Evolutionary conservation across 1,284 basidiomycete species (phyloP).

Genomic region (Fomitopsis pinicola): DNA sequence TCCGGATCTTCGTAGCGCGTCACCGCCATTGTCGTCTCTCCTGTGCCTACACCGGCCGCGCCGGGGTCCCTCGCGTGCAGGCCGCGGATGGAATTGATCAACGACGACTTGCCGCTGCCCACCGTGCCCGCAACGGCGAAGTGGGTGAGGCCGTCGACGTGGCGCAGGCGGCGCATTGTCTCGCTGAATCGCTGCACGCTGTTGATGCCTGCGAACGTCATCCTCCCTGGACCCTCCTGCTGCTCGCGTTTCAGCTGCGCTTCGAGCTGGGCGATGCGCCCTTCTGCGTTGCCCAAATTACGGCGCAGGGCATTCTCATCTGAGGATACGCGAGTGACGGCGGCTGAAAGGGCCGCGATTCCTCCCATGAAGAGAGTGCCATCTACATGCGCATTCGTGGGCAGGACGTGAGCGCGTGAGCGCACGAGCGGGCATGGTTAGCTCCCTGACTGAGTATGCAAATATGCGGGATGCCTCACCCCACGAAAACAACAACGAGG

Average conservation of each 20-base stretch:
- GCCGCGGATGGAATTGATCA: conserved; percentile 5
- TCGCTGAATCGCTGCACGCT: not conserved
- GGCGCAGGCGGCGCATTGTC: not conserved
- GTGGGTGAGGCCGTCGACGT: conserved; percentile 2
- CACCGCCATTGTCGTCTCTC: conserved; percentile 2
- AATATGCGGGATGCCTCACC: too few relatives aligned
- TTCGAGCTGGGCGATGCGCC: not conserved
- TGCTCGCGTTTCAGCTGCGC: not conserved
- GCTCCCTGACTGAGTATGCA: too few relatives aligned
- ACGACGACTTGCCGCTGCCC: conserved; percentile 7
- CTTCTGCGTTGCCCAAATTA: not conserved
- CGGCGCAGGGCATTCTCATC: not conserved
- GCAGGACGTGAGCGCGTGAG: too few relatives aligned
- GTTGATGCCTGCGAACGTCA: not conserved
- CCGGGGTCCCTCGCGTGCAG: not conserved
- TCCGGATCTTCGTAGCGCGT: not conserved
- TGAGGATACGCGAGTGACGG: not conserved
- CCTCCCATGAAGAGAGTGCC: not conserved
- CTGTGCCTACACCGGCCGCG: not conserved
- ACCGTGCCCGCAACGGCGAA: conserved; percentile 3
- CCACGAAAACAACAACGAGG: too few relatives aligned
- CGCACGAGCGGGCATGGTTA: too few relatives aligned
- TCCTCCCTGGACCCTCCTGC: not conserved
- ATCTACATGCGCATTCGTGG: not conserved
- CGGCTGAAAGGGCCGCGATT: not conserved